Conservation (phyloP, 441 rosid genomes). For the Adansonia rubrostipa region DNA sequence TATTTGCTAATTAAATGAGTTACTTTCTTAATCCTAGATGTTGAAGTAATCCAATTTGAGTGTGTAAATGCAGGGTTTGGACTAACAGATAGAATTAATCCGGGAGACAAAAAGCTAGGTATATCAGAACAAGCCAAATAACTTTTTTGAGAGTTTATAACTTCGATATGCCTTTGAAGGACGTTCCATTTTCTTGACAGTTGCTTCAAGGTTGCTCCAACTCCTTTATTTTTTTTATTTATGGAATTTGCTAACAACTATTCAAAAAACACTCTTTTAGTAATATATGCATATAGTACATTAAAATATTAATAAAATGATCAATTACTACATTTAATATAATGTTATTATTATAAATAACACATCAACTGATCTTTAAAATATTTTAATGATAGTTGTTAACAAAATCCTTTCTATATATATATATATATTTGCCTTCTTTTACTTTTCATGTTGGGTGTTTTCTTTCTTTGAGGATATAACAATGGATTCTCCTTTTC, state of each 20-base stretch:
- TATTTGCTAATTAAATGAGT: background rate
- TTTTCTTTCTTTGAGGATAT: constrained; percentile 34
- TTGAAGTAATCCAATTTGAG: background rate
- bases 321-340: no score
- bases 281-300: no score
- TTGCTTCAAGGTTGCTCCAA: constrained; percentile 38
- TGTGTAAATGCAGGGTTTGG: constrained; percentile 2
- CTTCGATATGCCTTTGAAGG: constrained; percentile 43
- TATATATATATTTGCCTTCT: background rate
- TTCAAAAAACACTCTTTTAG: no score
- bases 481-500: constrained; percentile 37
- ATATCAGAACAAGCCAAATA: constrained; percentile 7
- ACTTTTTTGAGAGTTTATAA: constrained; percentile 39
- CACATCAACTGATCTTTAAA: no score
- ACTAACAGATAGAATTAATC: background rate
- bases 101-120: no score
- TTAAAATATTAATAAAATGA: no score
- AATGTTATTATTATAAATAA: no score
- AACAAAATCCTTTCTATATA: no score
- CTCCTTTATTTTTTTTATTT: constrained; percentile 19
- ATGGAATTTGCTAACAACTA: no score
- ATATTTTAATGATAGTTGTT: no score
- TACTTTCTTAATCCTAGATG: constrained; percentile 7
- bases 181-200: constrained; percentile 45
- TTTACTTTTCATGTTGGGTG: constrained; percentile 22